Base-by-base conservation (phyloP, 2,329 filamentous ascomycete species). In the Diaporthe caulivora region DNA sequence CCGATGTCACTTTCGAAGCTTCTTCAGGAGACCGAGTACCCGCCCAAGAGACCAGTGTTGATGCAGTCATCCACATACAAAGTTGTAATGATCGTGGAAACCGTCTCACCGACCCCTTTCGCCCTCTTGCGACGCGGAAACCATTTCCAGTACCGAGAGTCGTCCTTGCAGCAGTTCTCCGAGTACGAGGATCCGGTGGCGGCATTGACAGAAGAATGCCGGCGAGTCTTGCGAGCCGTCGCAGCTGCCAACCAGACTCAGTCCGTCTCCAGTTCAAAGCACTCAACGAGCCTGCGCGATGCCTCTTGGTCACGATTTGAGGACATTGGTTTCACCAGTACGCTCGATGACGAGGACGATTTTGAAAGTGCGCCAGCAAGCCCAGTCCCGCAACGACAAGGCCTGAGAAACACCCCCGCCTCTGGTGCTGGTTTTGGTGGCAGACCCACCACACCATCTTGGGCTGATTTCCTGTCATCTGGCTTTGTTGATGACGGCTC, bases 301-400 rank as follows among this genome's bases (percentile, higher is more conserved):
- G 94, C 95, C 26, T 97, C 95, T 0, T 99, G 97, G 97, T 98
- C 97, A 21, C 91, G 95, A 67, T 99, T 99, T 76, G 95, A 98
- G 81, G 97, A 98, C 80, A 91, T 98, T 78, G 97, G 97, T 1
- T 99, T 98, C 80, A 91, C 93, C 5, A 94, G 90, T 74, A 84
- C 92, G 0, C 85, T 95, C 29, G 92, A 95, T 57, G 93, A 94
- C 62, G 89, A 92, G 0, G 89, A 93, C 1, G 87, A 92, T 1
- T 92, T 93, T 1, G 90, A 92, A 1, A 89, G 92, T 29, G 26
- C 69, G 26, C 70, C 73, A 3, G 26, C 54, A 29, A 68, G 65
- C 18, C 37, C 53, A 21, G 65, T 34, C 68, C 83, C 83, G 72
- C 84, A 86, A 72, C 79, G 80, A 18, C 81, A 80, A 11, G 90